phyloP scores from a whole-genome alignment of 768 basidiomycete species.

The Pisolithus marmoratus region DNA sequence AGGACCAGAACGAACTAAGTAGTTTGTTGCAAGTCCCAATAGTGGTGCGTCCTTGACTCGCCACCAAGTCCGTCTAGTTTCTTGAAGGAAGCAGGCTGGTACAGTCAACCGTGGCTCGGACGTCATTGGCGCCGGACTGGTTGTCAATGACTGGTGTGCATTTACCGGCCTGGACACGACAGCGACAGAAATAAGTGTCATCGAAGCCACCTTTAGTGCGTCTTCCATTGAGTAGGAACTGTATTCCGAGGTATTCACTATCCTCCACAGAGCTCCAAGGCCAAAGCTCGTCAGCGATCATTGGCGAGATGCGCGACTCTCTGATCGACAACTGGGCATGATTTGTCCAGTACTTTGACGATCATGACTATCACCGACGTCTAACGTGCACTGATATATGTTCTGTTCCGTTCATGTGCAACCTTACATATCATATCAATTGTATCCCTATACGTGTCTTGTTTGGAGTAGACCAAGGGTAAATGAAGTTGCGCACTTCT shows the following conservation, averaged over 20 bases:
- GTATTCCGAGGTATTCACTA: slow-evolving; percentile 7
- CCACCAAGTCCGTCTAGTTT: background rate
- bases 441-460: slow-evolving; percentile 15
- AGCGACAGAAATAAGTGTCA: slow-evolving; percentile 98
- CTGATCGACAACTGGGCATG: slow-evolving; percentile 92
- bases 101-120: slow-evolving; percentile 99
- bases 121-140: slow-evolving; percentile 93
- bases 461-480: slow-evolving; percentile 10
- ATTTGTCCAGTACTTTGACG: slow-evolving; percentile 6
- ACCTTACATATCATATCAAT: slow-evolving; percentile 7
- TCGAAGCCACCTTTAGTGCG: slow-evolving; percentile 96
- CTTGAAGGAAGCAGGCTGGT: slow-evolving; percentile 58
- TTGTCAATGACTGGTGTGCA: slow-evolving; percentile 99
- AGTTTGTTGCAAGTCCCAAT: slow-evolving; percentile 90
- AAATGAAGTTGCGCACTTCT: background rate
- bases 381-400: background rate
- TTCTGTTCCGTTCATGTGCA: background rate
- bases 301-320: slow-evolving; percentile 88
- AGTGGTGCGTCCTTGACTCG: slow-evolving; percentile 56
- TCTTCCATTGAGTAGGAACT: background rate
- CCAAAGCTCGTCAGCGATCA: slow-evolving; percentile 73
- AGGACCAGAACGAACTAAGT: slow-evolving; percentile 96
- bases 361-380: slow-evolving; percentile 6
- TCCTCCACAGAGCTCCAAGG: slow-evolving; percentile 71
- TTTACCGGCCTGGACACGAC: slow-evolving; percentile 99